Conservation (phyloP, 2,329 filamentous ascomycete species). For the Ascochyta pisi region DNA sequence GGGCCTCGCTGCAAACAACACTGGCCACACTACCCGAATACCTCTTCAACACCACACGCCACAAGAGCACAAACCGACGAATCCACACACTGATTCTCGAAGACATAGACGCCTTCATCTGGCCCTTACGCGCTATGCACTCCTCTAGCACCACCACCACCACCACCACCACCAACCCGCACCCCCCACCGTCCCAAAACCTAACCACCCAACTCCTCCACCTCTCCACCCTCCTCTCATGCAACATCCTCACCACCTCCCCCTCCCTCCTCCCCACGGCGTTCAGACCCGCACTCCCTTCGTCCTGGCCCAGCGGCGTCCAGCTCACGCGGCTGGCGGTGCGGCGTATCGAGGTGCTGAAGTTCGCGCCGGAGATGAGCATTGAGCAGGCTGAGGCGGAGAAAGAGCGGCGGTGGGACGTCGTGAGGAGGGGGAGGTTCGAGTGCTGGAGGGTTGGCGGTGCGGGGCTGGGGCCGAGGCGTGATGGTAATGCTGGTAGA, state of each 20-base stretch:
- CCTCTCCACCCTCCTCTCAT: conserved; percentile 21
- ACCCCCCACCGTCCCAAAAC: conserved; percentile 20
- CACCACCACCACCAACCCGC: conserved; percentile 8
- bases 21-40: conserved; percentile 57
- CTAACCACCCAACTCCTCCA: conserved; percentile 22
- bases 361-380: conserved; percentile 49
- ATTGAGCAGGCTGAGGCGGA: conserved; percentile 49
- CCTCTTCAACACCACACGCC: conserved; percentile 57
- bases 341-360: conserved; percentile 40
- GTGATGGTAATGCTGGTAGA: background rate
- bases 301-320: conserved; percentile 36
- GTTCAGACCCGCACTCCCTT: conserved; percentile 33
- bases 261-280: conserved; percentile 15
- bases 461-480: conserved; percentile 8
- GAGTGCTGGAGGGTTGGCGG: conserved; percentile 40
- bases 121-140: conserved; percentile 14
- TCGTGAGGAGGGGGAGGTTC: conserved; percentile 47
- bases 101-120: conserved; percentile 59
- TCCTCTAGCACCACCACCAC: background rate
- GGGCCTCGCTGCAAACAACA: conserved; percentile 58
- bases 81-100: conserved; percentile 63
- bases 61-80: conserved; percentile 55
- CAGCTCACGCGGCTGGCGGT: conserved; percentile 45
- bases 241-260: conserved; percentile 22
- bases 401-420: conserved; percentile 42